Percentiles rank a stretch among this genome's conserved stretches.
These are phyloP conservation scores for Vigna trinervia DNA, from an alignment of 306 rosid genomes.

Conservation along the genomic window DNA sequence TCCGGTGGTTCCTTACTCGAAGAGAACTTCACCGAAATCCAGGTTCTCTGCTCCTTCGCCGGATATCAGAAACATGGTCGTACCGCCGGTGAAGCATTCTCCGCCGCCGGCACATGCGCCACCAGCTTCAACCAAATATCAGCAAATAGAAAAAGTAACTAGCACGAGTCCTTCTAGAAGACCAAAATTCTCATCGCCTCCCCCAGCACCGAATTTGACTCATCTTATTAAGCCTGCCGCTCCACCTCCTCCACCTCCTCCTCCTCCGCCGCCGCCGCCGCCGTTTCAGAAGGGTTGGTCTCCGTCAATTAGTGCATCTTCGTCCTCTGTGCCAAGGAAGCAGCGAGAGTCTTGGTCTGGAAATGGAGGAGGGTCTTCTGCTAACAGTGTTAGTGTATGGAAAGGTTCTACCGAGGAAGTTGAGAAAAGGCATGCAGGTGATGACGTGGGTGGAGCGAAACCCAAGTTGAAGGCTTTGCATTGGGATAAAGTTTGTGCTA, in stretches of 20 bases:
- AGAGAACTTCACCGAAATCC: slow-evolving; percentile 87
- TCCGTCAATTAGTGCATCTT: slow-evolving; percentile 38
- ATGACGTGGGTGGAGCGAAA: slow-evolving; percentile 71
- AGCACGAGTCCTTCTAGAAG: slow-evolving; percentile 47
- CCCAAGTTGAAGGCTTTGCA: slow-evolving; percentile 94
- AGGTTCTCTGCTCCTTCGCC: slow-evolving; percentile 61
- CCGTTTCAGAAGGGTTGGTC: slow-evolving; percentile 42
- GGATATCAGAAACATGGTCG: slow-evolving; percentile 41
- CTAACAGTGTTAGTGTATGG: slow-evolving; percentile 33
- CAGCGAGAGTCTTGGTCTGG: slow-evolving; percentile 48
- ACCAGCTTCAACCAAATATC: slow-evolving; percentile 30
- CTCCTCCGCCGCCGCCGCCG: slow-evolving; percentile 45
- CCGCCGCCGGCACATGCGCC: slow-evolving; percentile 40
- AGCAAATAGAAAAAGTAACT: slow-evolving; percentile 31
- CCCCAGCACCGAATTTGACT: slow-evolving; percentile 67
- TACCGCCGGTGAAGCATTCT: slow-evolving; percentile 47
- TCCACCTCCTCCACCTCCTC: slow-evolving; percentile 53
- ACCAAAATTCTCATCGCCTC: slow-evolving; percentile 75
- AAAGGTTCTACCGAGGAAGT: slow-evolving; percentile 41
- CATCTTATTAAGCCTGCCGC: slow-evolving; percentile 60
- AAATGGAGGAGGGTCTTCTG: slow-evolving; percentile 44
- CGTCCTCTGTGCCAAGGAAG: slow-evolving; percentile 41
- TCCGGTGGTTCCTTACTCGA: slow-evolving; percentile 65
- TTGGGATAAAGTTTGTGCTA: slow-evolving; percentile 98
- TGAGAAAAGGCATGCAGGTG: slow-evolving; percentile 46